phyloP scores from a whole-genome alignment of 305 asterid species.

The Solanum hybrid region DNA sequence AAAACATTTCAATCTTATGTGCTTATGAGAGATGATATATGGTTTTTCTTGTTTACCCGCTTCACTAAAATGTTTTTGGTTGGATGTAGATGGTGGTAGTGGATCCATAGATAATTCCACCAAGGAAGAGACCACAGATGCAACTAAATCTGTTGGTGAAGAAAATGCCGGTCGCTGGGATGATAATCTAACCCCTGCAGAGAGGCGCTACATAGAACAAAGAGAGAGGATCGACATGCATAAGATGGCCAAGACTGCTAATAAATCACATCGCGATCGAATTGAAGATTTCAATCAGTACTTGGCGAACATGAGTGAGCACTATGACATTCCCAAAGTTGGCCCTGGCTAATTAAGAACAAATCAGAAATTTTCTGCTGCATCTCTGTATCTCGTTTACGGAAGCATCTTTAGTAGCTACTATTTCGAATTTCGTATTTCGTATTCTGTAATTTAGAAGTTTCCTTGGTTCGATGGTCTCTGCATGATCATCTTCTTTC shows the following conservation, averaged over 20 bases:
- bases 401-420: neutral
- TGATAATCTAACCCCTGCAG: conserved; percentile 72
- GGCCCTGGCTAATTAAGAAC: conserved; percentile 62
- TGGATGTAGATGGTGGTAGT: conserved; percentile 29
- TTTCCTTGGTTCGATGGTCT: neutral
- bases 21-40: neutral
- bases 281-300: conserved; percentile 91
- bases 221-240: conserved; percentile 52
- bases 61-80: neutral
- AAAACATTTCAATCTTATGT: neutral
- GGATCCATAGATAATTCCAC: conserved; percentile 22
- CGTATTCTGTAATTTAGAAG: neutral
- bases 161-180: conserved; percentile 43
- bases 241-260: conserved; percentile 72
- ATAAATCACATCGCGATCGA: conserved; percentile 86
- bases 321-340: conserved; percentile 90
- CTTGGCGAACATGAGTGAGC: conserved; percentile 96
- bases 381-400: neutral
- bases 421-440: neutral
- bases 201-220: conserved; percentile 87
- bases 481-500: neutral
- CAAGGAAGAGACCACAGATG: conserved; percentile 36
- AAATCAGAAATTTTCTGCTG: neutral
- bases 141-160: conserved; percentile 23
- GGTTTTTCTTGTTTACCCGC: neutral